phyloP scores from a whole-genome alignment of 345 rosid genomes.

The Gossypium arboreum region DNA sequence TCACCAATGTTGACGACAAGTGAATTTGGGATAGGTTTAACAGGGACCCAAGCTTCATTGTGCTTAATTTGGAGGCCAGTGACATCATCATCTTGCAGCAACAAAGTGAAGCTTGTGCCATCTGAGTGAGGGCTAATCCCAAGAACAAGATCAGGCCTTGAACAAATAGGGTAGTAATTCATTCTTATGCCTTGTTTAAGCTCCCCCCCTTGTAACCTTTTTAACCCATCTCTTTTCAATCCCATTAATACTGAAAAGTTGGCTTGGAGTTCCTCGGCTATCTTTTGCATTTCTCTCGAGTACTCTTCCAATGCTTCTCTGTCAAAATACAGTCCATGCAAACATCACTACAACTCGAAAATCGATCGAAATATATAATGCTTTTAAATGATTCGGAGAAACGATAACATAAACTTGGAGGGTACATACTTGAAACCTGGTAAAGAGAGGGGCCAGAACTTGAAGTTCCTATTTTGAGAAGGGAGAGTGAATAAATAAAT shows the following conservation, averaged over 20 bases:
- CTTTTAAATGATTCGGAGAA: not conserved
- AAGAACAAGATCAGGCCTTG: conserved; percentile 7
- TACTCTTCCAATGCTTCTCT: conserved; percentile 3
- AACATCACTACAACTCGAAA: not conserved
- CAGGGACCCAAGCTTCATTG: not conserved
- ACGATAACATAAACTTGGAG: not conserved
- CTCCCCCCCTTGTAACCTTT: not conserved
- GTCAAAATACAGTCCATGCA: not conserved
- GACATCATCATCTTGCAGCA: conserved; percentile 3
- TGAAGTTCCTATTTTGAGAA: not conserved
- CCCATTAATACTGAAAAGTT: not conserved
- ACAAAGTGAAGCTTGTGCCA: not conserved
- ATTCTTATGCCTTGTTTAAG: conserved; percentile 8
- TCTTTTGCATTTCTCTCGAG: not conserved
- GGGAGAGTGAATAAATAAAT: conserved; percentile 1
- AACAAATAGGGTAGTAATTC: not conserved
- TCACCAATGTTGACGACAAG: conserved; percentile 1
- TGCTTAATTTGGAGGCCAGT: conserved; percentile 4
- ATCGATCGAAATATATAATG: not conserved
- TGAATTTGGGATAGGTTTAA: not conserved
- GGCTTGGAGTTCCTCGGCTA: not conserved
- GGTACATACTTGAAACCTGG: not conserved
- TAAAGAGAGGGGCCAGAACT: conserved; percentile 5
- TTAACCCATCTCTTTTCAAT: not conserved
- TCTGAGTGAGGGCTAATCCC: not conserved